Evolutionary conservation across 83 land plant species (phyloP), one percentile per base, ranked within the genome.

Genomic region (Picea abies): DNA sequence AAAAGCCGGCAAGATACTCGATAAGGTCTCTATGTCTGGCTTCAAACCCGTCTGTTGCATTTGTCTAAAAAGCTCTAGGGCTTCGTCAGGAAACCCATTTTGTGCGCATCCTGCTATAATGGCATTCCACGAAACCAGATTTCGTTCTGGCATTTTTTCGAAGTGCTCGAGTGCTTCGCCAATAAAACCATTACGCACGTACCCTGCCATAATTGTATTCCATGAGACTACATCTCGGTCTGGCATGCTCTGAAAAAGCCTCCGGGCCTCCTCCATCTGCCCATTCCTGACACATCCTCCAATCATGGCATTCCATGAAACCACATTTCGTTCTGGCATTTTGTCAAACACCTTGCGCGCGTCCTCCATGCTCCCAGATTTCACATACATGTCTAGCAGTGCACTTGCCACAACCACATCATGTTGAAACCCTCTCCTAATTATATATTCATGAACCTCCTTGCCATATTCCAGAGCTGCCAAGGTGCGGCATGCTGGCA

Each of bases 281-380:
- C 89, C 90, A 84, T 64, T 69, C 68, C 78, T 77, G 2, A 83
- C 87, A 75, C 70, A 88, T 7, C 83, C 86, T 70, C 81, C 88
- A 85, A 93, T 93, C 83, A 93, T 86, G 12, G 95, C 83, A 60
- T 91, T 89, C 91, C 93, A 93, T 56, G 95, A 79, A 15, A 93
- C 93, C 16, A 88, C 89, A 82, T 92, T 89, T 58, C n/a, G n/a
- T n/a, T n/a, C n/a, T n/a, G n/a, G n/a, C n/a, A n/a, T n/a, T n/a
- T n/a, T n/a, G n/a, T n/a, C 90, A 81, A 92, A 92, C 29, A 92
- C 41, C 41, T 25, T 72, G 52, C 64, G 39, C 0, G 90, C 88
- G 35, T 61, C 79, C 22, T 62, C 87, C 84, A 82, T 62, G 76
- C 8, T 72, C 58, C 19, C 88, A 63, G 86, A 85, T 39, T 81